Percentiles rank a stretch among this genome's conserved stretches.
Conservation (phyloP, 352 stramenopile species). For the Phytophthora pluvialis region DNA sequence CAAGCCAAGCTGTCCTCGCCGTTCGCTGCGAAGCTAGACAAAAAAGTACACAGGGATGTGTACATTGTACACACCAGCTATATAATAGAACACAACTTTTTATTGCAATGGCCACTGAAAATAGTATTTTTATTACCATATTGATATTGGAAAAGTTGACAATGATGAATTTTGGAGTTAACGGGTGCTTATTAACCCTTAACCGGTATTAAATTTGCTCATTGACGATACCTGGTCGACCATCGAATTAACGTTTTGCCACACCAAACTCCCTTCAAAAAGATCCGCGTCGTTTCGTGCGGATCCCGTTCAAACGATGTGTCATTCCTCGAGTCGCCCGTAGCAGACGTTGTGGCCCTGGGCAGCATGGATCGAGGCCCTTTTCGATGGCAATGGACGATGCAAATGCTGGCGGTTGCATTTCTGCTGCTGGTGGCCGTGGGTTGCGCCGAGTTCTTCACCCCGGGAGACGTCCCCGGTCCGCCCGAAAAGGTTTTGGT, state of each 20-base stretch:
- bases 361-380: background rate
- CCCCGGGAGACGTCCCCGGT: conserved; percentile 66
- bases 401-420: background rate
- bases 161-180: too few relatives aligned
- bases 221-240: too few relatives aligned
- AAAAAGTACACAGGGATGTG: too few relatives aligned
- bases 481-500: conserved; percentile 71
- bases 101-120: too few relatives aligned
- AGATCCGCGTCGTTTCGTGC: conserved; percentile 9
- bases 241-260: background rate
- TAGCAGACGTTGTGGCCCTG: background rate
- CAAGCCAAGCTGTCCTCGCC: conserved; percentile 29
- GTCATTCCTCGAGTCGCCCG: background rate
- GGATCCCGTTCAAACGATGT: too few relatives aligned
- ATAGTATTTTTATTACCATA: too few relatives aligned
- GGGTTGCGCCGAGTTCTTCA: conserved; percentile 53
- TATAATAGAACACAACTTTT: too few relatives aligned
- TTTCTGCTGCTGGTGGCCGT: conserved; percentile 3
- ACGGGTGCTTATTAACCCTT: too few relatives aligned
- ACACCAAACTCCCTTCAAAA: background rate
- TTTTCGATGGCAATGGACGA: background rate
- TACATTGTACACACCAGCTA: too few relatives aligned
- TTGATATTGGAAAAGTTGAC: too few relatives aligned
- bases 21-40: conserved; percentile 20
- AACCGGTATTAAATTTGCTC: too few relatives aligned